Percentiles rank a stretch among this genome's conserved stretches.
Conservation (phyloP, 129 eudicot species). For the Saposhnikovia divaricata region DNA sequence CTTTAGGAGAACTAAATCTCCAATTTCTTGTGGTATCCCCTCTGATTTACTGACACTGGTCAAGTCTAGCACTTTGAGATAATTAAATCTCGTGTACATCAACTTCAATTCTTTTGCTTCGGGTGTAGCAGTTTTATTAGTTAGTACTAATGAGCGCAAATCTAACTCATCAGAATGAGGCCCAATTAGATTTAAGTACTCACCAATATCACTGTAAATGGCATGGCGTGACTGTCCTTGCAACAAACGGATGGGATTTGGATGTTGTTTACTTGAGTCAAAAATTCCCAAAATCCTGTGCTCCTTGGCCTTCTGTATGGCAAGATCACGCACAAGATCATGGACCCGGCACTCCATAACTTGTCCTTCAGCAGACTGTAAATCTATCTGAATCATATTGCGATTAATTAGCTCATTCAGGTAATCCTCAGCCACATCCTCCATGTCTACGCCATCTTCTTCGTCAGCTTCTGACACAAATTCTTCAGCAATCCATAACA, state of each 20-base stretch:
- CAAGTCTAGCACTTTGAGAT: neutral
- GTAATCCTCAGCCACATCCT: neutral
- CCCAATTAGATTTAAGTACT: neutral
- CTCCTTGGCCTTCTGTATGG: neutral
- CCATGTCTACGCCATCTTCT: neutral
- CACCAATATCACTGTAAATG: neutral
- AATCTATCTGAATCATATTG: neutral
- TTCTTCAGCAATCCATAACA: neutral
- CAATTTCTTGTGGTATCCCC: neutral
- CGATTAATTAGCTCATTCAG: neutral
- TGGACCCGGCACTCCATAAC: neutral
- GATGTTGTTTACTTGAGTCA: neutral
- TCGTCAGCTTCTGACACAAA: neutral
- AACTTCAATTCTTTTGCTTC: neutral
- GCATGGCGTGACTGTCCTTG: neutral
- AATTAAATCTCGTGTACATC: neutral
- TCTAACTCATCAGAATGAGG: neutral
- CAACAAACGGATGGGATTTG: neutral
- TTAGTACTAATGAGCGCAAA: neutral
- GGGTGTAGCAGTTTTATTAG: neutral
- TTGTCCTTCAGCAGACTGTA: neutral
- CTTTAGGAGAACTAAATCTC: neutral
- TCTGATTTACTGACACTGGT: neutral
- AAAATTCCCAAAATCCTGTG: neutral
- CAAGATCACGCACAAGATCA: neutral